Base-by-base conservation (phyloP, 768 basidiomycete genomes). In the Phanerochaete carnosa region DNA sequence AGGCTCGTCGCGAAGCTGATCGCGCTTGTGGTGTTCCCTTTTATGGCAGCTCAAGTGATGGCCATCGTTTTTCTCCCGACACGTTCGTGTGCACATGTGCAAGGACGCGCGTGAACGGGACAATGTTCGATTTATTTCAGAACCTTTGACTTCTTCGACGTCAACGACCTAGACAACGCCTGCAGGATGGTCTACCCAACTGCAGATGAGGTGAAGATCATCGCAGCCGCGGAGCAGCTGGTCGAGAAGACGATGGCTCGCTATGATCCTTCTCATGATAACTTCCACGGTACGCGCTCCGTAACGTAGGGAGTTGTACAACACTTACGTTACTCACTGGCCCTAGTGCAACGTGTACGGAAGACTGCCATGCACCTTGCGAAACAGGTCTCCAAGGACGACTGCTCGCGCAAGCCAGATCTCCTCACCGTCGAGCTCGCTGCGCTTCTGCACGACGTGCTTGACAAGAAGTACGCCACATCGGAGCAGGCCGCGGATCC, bases 371-470 rank as follows among this genome's bases (percentile, higher is more conserved):
- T 95, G 28, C 72, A 79, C 7, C 77, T 95, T 43, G 93, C 92
- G 12, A 74, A 74, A 16, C 74, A 79, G 13, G 64, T 83, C 30
- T 63, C 73, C 0, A 33, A 33, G 9, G n/a, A 52, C 62, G 9
- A 22, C 59, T 8, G 62, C 76, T 7, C 39, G 9, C 70, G 74
- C 13, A 74, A 74, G 45, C 85, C 86, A 2, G 91, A 95, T 75
- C 73, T 94, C 1, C 75, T 95, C 23, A 81, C 85, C 5, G 82
- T 95, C 25, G 94, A 95, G 72, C 76, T 95, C 50, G 88, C 90
- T 30, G 89, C 94, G n/a, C 81, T 96, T 39, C 82, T 95, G 47
- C 94, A 95, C 68, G 94, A 96, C 72, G 80, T 94, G 45, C 76
- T 92, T 33, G 91, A 93, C 80, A 91, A 89, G 76, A 93, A 94